Conservation (phyloP, 495 filamentous ascomycete species). For the Podospora pseudopauciseta region DNA sequence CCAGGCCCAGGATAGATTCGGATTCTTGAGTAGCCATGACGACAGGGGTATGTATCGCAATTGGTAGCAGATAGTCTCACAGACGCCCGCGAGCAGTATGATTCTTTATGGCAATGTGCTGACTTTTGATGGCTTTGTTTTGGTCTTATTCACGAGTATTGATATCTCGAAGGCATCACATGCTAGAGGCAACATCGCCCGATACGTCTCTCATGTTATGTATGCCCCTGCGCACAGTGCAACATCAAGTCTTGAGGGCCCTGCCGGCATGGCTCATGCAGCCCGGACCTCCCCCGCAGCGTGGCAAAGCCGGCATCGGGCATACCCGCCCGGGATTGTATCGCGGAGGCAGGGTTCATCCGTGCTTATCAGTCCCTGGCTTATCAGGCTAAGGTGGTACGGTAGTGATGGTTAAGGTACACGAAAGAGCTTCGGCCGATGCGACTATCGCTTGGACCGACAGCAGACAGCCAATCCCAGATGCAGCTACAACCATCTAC, state of each 20-base stretch:
- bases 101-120: too few relatives aligned
- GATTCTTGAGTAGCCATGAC: neutral
- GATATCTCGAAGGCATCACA: too few relatives aligned
- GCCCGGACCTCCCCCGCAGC: neutral
- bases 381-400: neutral
- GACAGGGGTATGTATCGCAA: neutral
- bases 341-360: neutral
- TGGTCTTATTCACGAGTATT: too few relatives aligned
- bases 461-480: neutral
- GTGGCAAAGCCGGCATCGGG: neutral
- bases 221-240: too few relatives aligned
- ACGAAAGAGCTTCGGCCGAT: neutral
- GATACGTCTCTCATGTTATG: too few relatives aligned
- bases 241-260: neutral
- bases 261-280: neutral
- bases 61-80: neutral
- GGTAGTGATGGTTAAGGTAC: neutral
- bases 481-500: neutral
- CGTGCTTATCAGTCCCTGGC: neutral
- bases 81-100: neutral
- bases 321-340: neutral
- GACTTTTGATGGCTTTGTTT: too few relatives aligned
- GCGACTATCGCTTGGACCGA: neutral
- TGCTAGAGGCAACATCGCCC: too few relatives aligned
- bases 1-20: neutral